These are phyloP conservation scores for Termitomyces sp. DNA, from an alignment of 768 basidiomycete genomes.

Conservation along the genomic window DNA sequence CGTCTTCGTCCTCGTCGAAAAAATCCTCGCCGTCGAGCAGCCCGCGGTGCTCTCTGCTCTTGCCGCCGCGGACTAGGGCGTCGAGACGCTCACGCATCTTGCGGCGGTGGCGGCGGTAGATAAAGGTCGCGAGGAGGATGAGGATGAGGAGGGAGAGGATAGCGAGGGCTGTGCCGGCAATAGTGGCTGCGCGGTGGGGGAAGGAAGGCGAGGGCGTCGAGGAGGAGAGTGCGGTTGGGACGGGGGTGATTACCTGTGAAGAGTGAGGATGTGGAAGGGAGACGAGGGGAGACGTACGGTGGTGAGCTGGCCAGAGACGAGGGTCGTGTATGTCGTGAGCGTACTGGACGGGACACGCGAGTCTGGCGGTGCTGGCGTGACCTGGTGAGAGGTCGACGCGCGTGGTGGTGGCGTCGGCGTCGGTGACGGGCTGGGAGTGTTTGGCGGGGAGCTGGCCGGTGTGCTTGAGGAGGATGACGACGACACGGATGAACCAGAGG, in stretches of 20 bases:
- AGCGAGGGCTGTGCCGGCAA: conserved; percentile 4
- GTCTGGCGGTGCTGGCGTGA: not conserved
- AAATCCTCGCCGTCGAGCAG: conserved; percentile 12
- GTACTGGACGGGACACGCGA: not conserved
- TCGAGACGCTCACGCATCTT: conserved; percentile 7
- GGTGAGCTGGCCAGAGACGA: not conserved
- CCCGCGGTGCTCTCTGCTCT: not conserved
- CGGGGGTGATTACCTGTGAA: not conserved
- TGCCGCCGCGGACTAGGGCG: not conserved
- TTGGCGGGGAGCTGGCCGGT: not conserved
- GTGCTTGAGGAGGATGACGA: not conserved
- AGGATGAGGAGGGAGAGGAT: conserved; percentile 6
- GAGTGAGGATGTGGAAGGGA: too few species aligned
- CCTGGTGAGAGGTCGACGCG: not conserved
- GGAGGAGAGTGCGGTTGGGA: conserved; percentile 9
- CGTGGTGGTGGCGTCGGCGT: not conserved
- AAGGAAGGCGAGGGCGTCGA: not conserved
- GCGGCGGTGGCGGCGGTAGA: conserved; percentile 9
- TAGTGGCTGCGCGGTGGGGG: not conserved
- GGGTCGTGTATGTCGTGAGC: not conserved
- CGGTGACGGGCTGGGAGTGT: not conserved
- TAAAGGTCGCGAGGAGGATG: not conserved
- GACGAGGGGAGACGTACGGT: not conserved
- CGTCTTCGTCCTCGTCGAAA: conserved; percentile 6
- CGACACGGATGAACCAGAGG: not conserved